A percentile compares a stretch with the other conserved stretches of the same genome.
Conservation (phyloP, 2,329 filamentous ascomycete species). For the Plectosphaerella sp. region DNA sequence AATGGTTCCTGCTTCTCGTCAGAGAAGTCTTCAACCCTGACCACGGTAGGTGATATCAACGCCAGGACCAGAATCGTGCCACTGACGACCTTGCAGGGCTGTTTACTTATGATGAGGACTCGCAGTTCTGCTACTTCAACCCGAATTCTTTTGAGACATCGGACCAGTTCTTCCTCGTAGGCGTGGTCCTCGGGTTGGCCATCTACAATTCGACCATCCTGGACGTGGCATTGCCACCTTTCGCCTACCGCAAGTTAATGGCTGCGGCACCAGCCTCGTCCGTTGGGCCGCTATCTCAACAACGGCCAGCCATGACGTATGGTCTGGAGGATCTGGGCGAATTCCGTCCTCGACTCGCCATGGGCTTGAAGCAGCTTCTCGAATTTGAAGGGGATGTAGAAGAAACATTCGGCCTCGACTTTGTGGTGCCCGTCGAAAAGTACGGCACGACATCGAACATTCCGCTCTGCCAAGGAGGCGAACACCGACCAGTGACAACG, state of each 20-base stretch:
- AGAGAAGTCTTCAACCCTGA: slow-evolving; percentile 88
- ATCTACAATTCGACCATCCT: slow-evolving; percentile 95
- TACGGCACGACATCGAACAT: slow-evolving; percentile 66
- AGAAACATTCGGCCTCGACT: slow-evolving; percentile 74
- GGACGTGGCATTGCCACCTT: slow-evolving; percentile 81
- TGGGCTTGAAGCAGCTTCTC: slow-evolving; percentile 69
- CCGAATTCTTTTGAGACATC: slow-evolving; percentile 84
- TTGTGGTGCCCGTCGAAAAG: slow-evolving; percentile 70
- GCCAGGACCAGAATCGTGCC: not conserved
- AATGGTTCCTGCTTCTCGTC: slow-evolving; percentile 88
- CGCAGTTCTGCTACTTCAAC: slow-evolving; percentile 89
- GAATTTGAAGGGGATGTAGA: slow-evolving; percentile 84
- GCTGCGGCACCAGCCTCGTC: slow-evolving; percentile 65
- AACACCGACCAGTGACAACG: slow-evolving; percentile 74
- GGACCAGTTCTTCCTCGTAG: slow-evolving; percentile 87
- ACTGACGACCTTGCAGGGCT: slow-evolving; percentile 53
- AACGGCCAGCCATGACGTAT: slow-evolving; percentile 62
- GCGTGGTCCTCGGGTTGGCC: slow-evolving; percentile 80
- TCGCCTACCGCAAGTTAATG: slow-evolving; percentile 83
- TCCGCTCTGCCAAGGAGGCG: slow-evolving; percentile 71
- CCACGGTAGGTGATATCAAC: slow-evolving; percentile 59
- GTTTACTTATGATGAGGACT: slow-evolving; percentile 89
- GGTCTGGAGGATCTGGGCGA: slow-evolving; percentile 80
- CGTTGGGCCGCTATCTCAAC: slow-evolving; percentile 49
- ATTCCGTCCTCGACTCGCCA: slow-evolving; percentile 71